Percentiles rank a stretch among this genome's conserved stretches.
Evolutionary conservation across 352 stramenopile species (phyloP).

Genomic region (Phytophthora idaei): DNA sequence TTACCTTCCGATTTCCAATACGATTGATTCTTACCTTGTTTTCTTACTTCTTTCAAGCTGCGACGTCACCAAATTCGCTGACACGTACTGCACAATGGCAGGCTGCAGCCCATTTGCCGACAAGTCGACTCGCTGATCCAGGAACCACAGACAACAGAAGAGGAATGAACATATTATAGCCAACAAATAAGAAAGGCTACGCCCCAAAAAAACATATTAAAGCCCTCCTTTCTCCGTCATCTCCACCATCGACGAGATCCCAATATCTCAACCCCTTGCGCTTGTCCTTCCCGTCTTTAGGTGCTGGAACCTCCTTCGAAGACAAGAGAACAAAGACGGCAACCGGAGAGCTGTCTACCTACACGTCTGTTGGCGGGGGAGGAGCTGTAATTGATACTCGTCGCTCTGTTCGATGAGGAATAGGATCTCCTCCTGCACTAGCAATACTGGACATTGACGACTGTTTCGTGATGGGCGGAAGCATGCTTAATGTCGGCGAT

Average conservation of each 20-base stretch:
- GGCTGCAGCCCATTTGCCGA: slow-evolving; percentile 86
- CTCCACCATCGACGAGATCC: slow-evolving; percentile 27
- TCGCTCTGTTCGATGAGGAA: slow-evolving; percentile 50
- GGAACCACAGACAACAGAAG: slow-evolving; percentile 3
- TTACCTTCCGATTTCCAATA: slow-evolving; percentile 10
- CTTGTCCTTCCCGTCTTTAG: slow-evolving; percentile 23
- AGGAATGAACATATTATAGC: slow-evolving; percentile 17
- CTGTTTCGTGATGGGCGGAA: slow-evolving; percentile 62
- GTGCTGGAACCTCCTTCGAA: slow-evolving; percentile 19
- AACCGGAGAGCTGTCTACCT: slow-evolving; percentile 34
- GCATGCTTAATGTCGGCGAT: slow-evolving; percentile 80
- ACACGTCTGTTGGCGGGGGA: slow-evolving; percentile 33
- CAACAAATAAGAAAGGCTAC: slow-evolving; percentile 31
- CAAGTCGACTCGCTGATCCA: slow-evolving; percentile 74
- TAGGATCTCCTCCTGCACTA: slow-evolving; percentile 30
- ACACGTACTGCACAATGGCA: slow-evolving; percentile 87
- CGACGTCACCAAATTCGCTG: slow-evolving; percentile 85
- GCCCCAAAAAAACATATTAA: slow-evolving; percentile 38
- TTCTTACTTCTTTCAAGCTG: slow-evolving; percentile 47
- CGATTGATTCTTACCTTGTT: slow-evolving; percentile 13
- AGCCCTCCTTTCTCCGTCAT: slow-evolving; percentile 34
- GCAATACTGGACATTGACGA: slow-evolving; percentile 45
- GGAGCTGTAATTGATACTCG: slow-evolving; percentile 51
- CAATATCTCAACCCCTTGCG: slow-evolving; percentile 18
- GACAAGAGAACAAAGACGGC: slow-evolving; percentile 18